Conservation (phyloP, 164 flowering plant genomes). For the Vitis cinerea region DNA sequence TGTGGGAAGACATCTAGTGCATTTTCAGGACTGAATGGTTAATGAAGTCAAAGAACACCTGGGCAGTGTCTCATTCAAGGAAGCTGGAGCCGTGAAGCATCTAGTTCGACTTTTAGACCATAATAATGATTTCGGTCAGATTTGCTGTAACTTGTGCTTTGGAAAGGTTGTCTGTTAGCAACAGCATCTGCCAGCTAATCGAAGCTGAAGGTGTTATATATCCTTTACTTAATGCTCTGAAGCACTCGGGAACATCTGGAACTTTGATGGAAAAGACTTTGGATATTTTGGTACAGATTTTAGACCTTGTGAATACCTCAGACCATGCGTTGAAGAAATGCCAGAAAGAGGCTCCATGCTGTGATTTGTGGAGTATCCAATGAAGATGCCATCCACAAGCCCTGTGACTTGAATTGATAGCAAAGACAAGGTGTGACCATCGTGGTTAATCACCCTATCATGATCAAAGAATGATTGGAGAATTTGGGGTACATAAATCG, state of each 20-base stretch:
- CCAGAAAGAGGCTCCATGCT: too few species aligned
- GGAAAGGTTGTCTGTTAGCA: slow-evolving; percentile 76
- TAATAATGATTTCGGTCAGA: slow-evolving; percentile 40
- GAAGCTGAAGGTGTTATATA: slow-evolving; percentile 56
- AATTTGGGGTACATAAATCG: slow-evolving; percentile 40
- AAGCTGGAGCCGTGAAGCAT: slow-evolving; percentile 71
- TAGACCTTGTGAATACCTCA: slow-evolving; percentile 29
- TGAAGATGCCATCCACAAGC: too few species aligned
- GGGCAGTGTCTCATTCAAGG: slow-evolving; percentile 60
- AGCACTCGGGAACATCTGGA: slow-evolving; percentile 34
- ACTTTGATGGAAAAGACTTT: slow-evolving; percentile 44
- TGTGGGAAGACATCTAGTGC: too few species aligned
- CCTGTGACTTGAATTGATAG: too few species aligned
- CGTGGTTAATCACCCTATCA: slow-evolving; percentile 43
- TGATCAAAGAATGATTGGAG: slow-evolving; percentile 50
- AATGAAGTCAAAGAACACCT: slow-evolving; percentile 52
- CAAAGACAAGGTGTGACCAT: slow-evolving; percentile 15
- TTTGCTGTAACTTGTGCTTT: slow-evolving; percentile 58
- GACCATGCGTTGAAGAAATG: slow-evolving; percentile 21
- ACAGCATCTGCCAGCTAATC: slow-evolving; percentile 51
- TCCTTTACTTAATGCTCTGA: slow-evolving; percentile 48
- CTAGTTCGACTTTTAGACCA: slow-evolving; percentile 53
- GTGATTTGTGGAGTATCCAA: too few species aligned
- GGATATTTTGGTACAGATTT: too few species aligned
- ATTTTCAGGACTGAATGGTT: background rate